A percentile compares a stretch with the other conserved stretches of the same genome.
Evolutionary conservation across 2,329 filamentous ascomycete genomes (phyloP).

Genomic region (Xylariales sp.): DNA sequence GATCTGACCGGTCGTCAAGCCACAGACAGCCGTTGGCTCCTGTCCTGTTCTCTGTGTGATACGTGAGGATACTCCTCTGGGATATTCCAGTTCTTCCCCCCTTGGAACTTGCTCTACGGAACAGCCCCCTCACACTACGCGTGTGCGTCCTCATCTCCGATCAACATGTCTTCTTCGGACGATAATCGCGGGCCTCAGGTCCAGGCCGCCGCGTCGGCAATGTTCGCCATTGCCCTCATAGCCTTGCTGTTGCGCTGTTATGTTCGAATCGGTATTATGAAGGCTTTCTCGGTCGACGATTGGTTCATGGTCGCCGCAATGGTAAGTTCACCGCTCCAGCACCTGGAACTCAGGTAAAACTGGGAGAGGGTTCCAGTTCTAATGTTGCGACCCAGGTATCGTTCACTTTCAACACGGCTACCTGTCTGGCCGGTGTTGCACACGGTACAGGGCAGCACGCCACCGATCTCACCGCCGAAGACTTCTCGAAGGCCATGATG

Average conservation of each 20-base stretch:
- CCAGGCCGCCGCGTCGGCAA: background rate
- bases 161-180: too few relatives aligned
- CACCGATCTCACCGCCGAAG: background rate
- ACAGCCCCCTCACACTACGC: too few relatives aligned
- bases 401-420: background rate
- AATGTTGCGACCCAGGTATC: too few relatives aligned
- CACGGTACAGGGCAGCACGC: constrained; percentile 2
- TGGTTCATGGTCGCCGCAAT: constrained; percentile 11
- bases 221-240: background rate
- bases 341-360: too few relatives aligned
- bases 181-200: constrained; percentile 1
- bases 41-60: too few relatives aligned
- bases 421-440: constrained; percentile 1
- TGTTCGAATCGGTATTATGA: constrained; percentile 6
- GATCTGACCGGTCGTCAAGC: too few relatives aligned
- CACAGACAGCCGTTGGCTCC: too few relatives aligned
- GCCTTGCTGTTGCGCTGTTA: background rate
- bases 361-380: background rate
- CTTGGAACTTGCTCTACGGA: too few relatives aligned
- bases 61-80: too few relatives aligned
- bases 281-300: constrained; percentile 12
- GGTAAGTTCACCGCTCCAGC: constrained; percentile 4
- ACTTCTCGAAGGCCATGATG: background rate
- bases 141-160: too few relatives aligned
- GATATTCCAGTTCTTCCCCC: too few relatives aligned